Evolutionary conservation across 1,284 basidiomycete species (phyloP), one percentile per base, ranked within the genome.

Genomic region (Moesziomyces globuligerus): DNA sequence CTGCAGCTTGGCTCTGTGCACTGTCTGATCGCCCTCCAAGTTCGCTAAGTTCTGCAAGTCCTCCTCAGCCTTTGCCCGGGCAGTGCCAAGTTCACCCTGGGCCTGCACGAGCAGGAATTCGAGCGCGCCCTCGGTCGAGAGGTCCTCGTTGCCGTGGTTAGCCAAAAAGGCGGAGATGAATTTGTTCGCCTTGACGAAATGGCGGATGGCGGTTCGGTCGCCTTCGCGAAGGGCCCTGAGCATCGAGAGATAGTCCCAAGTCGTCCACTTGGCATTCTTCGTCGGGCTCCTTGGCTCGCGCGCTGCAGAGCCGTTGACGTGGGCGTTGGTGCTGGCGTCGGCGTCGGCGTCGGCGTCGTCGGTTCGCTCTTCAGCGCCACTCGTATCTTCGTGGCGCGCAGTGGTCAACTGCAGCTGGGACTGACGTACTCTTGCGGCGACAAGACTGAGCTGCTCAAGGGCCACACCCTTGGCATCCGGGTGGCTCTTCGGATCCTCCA

Each of bases 381-480:
- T 7, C 13, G 29, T 7, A 13, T 3, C 29, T 13, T 49, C 48
- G 7, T 15, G 34, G n/a, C 42, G 28, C 7, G 36, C 32, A 3
- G 57, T 49, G 15, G 56, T 52, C 29, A 59, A 36, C 17, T 56
- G 55, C 32, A 70, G 39, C 34, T 78, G 67, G 25, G 56, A 62
- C 8, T 62, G 52, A 3, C 91, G 87, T 37, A 98, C 86, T 40
- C 88, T 88, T 1, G 93, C 90, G 18, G 91, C 94, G 53, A 98
- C 91, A n/a, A 90, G 86, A 7, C 94, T 94, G 0, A 98, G 86
- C 82, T 97, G 92, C 80, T 98, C 95, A 23, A 98, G 85, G 0
- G 94, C 92, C 60, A 97, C 88, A 0, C 88, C 89, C 82, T 93
- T 94, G 18, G 76, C 68, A 28, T 80, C 79, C 3, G 64, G 69